Evolutionary conservation across 768 basidiomycete species (phyloP).

Genomic region (Clitopilus passeckerianus): DNA sequence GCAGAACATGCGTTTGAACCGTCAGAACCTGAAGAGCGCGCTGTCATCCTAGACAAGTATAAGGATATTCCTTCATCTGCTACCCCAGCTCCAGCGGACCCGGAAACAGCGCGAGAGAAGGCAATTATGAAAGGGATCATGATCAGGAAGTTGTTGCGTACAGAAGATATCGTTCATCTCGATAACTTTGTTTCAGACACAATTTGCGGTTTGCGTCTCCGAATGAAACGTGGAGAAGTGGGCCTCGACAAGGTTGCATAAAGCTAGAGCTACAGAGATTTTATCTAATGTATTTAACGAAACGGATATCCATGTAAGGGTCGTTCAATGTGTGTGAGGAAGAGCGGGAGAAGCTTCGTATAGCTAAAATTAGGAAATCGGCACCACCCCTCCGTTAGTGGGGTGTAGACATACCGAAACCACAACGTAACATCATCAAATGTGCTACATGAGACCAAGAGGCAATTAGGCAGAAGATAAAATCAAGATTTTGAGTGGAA

Average conservation of each 20-base stretch:
- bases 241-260: slow-evolving; percentile 11
- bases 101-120: slow-evolving; percentile 6
- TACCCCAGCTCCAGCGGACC: background rate
- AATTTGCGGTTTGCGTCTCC: slow-evolving; percentile 11
- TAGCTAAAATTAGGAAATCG: background rate
- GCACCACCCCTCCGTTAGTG: background rate
- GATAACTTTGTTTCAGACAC: slow-evolving; percentile 16
- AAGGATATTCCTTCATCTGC: slow-evolving; percentile 5
- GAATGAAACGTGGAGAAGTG: slow-evolving; percentile 12
- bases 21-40: slow-evolving; percentile 16
- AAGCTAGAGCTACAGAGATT: background rate
- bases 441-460: background rate
- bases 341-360: background rate
- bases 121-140: slow-evolving; percentile 14
- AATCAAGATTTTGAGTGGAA: background rate
- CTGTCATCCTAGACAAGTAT: slow-evolving; percentile 5
- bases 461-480: background rate
- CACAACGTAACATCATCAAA: background rate
- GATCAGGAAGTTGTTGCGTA: slow-evolving; percentile 15
- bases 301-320: background rate
- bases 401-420: background rate
- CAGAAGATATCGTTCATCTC: slow-evolving; percentile 16
- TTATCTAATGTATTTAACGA: background rate
- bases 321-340: background rate
- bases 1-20: slow-evolving; percentile 17